Percentiles rank a stretch among this genome's conserved stretches.
phyloP scores from a whole-genome alignment of 2,329 filamentous ascomycete species.

The Alternaria consortialis region DNA sequence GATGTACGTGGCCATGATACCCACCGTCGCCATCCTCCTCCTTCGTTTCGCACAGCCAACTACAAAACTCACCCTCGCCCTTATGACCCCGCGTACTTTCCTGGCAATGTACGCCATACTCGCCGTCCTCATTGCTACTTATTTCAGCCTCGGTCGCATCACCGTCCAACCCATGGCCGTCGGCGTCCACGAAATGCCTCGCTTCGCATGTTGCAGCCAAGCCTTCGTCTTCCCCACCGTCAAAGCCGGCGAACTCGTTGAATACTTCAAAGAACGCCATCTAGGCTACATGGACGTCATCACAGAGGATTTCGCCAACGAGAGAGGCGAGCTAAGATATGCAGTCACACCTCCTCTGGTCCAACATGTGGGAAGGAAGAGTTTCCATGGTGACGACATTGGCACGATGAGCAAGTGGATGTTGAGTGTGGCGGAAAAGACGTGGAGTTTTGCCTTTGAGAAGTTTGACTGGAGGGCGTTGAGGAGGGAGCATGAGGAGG shows the following conservation, averaged over 20 bases:
- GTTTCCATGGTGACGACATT: constrained; percentile 46
- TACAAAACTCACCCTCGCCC: constrained; percentile 29
- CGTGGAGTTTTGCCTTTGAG: constrained; percentile 55
- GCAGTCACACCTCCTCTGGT: constrained; percentile 55
- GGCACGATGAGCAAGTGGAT: constrained; percentile 39
- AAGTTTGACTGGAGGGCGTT: constrained; percentile 37
- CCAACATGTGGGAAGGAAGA: constrained; percentile 57
- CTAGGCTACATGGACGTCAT: constrained; percentile 53
- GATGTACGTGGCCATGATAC: constrained; percentile 28
- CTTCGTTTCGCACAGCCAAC: constrained; percentile 34
- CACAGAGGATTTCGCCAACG: constrained; percentile 55
- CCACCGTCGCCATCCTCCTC: constrained; percentile 34
- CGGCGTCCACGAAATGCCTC: constrained; percentile 53
- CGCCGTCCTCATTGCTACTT: constrained; percentile 38
- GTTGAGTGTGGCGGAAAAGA: constrained; percentile 46
- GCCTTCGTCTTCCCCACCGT: constrained; percentile 55
- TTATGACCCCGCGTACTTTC: constrained; percentile 32
- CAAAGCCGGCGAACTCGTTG: constrained; percentile 36
- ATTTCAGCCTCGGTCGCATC: constrained; percentile 54
- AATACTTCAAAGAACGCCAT: constrained; percentile 45
- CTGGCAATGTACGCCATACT: constrained; percentile 29
- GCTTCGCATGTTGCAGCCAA: constrained; percentile 57
- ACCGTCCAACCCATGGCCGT: constrained; percentile 49
- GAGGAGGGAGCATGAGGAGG: constrained; percentile 40
- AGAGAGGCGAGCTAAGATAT: constrained; percentile 51